These are phyloP conservation scores for Phytophthora pluvialis DNA, from an alignment of 352 stramenopile genomes.

Conservation along the genomic window DNA sequence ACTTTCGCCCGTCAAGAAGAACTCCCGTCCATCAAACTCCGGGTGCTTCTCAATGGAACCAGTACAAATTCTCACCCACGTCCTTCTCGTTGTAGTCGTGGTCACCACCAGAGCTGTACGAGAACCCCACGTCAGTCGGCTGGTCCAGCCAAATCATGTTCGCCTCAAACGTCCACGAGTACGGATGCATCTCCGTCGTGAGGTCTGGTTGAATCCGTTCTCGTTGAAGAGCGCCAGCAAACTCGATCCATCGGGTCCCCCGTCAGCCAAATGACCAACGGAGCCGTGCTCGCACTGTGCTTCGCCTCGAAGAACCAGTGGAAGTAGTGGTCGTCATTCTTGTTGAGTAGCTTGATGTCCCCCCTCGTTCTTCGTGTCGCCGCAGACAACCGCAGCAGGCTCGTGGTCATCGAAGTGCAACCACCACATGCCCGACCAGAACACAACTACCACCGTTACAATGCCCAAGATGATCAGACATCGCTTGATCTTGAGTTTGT, in stretches of 20 bases:
- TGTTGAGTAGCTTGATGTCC: constrained; percentile 61
- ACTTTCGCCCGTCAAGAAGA: constrained; percentile 51
- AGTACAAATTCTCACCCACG: constrained; percentile 53
- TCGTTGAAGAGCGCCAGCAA: constrained; percentile 48
- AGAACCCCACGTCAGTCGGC: constrained; percentile 41
- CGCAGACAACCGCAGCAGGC: constrained; percentile 15
- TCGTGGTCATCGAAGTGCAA: constrained; percentile 38
- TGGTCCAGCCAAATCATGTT: constrained; percentile 51
- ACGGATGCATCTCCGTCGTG: constrained; percentile 45
- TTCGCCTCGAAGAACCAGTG: constrained; percentile 69
- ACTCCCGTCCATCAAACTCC: constrained; percentile 44
- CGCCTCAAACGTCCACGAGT: constrained; percentile 55
- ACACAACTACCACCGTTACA: constrained; percentile 14
- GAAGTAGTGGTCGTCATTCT: constrained; percentile 69
- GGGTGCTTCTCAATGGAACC: no score
- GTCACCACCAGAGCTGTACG: constrained; percentile 29
- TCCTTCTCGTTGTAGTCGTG: constrained; percentile 42
- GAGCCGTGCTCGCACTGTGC: constrained; percentile 19
- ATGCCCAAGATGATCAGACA: constrained; percentile 25
- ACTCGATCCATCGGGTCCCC: constrained; percentile 48
- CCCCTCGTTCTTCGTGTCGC: constrained; percentile 44
- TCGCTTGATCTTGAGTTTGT: constrained; percentile 23
- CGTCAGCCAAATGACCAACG: constrained; percentile 6
- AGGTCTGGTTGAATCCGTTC: constrained; percentile 33
- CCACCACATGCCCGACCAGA: constrained; percentile 18